Evolutionary conservation across 2,329 filamentous ascomycete species (phyloP), one percentile per base, ranked within the genome.

Genomic region (Trichoderma sp.): DNA sequence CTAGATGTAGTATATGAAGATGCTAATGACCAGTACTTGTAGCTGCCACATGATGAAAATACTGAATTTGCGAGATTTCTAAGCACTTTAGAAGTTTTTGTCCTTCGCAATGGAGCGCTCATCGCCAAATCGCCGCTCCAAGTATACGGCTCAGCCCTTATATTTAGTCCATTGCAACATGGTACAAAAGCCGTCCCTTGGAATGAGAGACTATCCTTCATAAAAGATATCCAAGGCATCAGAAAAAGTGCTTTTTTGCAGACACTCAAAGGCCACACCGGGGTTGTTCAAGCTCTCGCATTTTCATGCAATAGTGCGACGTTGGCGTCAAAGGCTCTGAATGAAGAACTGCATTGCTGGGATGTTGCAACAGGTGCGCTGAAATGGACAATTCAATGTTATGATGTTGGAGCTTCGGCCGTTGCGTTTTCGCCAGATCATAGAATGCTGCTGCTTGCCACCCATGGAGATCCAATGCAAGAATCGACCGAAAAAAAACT

Each of bases 71-170:
- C 74, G 63, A 27, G 47, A 1, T 82, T 83, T 67, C 68, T 83
- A 24, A 37, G 57, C 1, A 47, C 69, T 37, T 57, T 72, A 21
- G 69, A 73, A 35, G 52, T 27, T 14, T 81, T 77, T 73, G 72
- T 77, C 21, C 49, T 73, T 7, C 68, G 70, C 71, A 68, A 71
- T 66, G 74, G 72, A 71, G 66, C 65, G 56, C 59, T 74, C 47
- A 76, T 81, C 56, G 68, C 77, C 58, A 71, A 68, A 7, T 64
- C 73, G 27, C 74, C 78, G 21, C 70, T 77, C 7, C 79, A 82
- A 70, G 69, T 74, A 24, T 82, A 82, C 70, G 74, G 69, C 11
- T 78, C 72, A n/a, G 77, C 70, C 7, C 77, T 75, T 24, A 71
- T 75, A 57, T 81, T 81, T 68, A 75, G 74, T 62, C 79, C 77